Percentiles rank a stretch among this genome's conserved stretches.
These are phyloP conservation scores for Cryomyces minteri DNA, from an alignment of 495 filamentous ascomycete species.

Conservation along the genomic window DNA sequence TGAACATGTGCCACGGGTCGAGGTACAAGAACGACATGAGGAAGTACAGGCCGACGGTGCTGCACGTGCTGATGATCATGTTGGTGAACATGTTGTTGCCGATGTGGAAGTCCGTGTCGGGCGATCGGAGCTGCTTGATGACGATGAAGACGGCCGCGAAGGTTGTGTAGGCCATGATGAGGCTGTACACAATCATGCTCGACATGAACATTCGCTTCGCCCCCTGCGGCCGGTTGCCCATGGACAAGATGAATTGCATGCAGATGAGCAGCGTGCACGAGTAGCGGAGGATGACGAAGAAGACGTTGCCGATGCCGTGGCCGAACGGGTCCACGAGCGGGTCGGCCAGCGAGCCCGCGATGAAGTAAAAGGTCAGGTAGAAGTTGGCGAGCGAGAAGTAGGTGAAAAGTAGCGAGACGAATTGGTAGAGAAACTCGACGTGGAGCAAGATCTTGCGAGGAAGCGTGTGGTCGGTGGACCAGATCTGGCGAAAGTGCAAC, in stretches of 20 bases:
- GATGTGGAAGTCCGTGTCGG: constrained; percentile 30
- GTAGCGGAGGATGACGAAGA: constrained; percentile 78
- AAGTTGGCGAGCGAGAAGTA: constrained; percentile 98
- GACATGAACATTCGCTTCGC: constrained; percentile 80
- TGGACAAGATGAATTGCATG: constrained; percentile 93
- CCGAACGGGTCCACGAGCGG: constrained; percentile 74
- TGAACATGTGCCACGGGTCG: constrained; percentile 99
- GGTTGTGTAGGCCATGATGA: constrained; percentile 94
- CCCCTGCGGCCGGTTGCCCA: constrained; percentile 95
- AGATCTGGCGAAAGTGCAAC: constrained; percentile 85
- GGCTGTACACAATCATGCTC: constrained; percentile 67
- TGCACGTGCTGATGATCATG: constrained; percentile 73
- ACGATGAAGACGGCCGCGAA: constrained; percentile 80
- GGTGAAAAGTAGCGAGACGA: constrained; percentile 78
- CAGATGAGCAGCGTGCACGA: constrained; percentile 71
- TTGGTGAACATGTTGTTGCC: constrained; percentile 87
- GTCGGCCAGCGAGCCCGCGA: constrained; percentile 84
- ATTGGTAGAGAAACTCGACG: constrained; percentile 92
- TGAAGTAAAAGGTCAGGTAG: constrained; percentile 97
- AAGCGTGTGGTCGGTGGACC: constrained; percentile 82
- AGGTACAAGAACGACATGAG: constrained; percentile 90
- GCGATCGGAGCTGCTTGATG: constrained; percentile 50
- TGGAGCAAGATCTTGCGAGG: constrained; percentile 80
- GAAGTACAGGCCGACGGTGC: constrained; percentile 89
- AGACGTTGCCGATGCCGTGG: constrained; percentile 58